phyloP scores from a whole-genome alignment of 2,329 filamentous ascomycete genomes.

The Apiospora saccharicola region DNA sequence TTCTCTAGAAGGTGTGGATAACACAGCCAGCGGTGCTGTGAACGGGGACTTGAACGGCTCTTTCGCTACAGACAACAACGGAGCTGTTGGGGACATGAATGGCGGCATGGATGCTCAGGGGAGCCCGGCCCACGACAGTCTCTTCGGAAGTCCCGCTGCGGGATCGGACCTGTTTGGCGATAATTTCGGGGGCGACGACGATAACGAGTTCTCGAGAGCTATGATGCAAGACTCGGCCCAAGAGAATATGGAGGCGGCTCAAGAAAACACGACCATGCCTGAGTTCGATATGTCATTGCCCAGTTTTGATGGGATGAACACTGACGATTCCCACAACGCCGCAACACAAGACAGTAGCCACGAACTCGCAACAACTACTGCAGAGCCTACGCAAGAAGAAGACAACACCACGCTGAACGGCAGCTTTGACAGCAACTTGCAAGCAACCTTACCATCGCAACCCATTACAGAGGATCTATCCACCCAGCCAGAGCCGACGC shows the following conservation, averaged over 20 bases:
- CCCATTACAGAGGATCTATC: slow-evolving; percentile 31
- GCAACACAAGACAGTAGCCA: not conserved
- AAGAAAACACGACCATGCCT: slow-evolving; percentile 46
- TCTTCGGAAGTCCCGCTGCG: slow-evolving; percentile 78
- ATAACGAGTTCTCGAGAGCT: slow-evolving; percentile 80
- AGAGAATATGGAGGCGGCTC: slow-evolving; percentile 38
- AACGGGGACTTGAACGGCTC: slow-evolving; percentile 34
- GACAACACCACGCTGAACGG: slow-evolving; percentile 29
- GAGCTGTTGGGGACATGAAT: slow-evolving; percentile 29
- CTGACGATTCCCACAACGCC: not conserved
- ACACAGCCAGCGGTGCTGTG: slow-evolving; percentile 44
- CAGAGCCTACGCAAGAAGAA: not conserved
- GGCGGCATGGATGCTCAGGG: slow-evolving; percentile 59
- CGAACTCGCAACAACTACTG: not conserved
- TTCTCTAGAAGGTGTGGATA: slow-evolving; percentile 43
- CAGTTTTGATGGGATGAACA: slow-evolving; percentile 24
- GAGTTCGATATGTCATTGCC: slow-evolving; percentile 28
- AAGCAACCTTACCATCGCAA: slow-evolving; percentile 23
- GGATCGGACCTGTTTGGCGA: slow-evolving; percentile 88
- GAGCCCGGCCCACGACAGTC: slow-evolving; percentile 77
- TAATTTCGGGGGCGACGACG: slow-evolving; percentile 82
- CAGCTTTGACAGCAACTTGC: slow-evolving; percentile 24
- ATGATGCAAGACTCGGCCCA: slow-evolving; percentile 61
- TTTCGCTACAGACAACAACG: slow-evolving; percentile 36
- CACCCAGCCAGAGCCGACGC: slow-evolving; percentile 26